A percentile compares a stretch with the other conserved stretches of the same genome.
These are phyloP conservation scores for Globisporangium solare DNA, from an alignment of 352 stramenopile genomes.

Conservation along the genomic window DNA sequence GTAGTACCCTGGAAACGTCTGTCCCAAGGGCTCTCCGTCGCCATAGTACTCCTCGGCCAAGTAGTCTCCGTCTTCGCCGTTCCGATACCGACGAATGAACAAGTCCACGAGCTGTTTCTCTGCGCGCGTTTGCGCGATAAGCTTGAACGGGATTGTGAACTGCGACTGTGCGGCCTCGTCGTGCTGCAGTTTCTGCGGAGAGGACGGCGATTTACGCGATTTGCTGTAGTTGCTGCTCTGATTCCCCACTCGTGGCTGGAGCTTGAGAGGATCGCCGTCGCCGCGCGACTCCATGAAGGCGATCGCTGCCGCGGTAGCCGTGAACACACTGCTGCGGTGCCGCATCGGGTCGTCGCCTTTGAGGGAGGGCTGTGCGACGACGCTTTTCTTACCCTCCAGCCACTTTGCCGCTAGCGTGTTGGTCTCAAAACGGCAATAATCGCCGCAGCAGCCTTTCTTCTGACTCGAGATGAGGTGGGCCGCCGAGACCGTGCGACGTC, in stretches of 20 bases:
- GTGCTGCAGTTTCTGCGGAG: slow-evolving; percentile 14
- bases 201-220: neutral
- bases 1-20: slow-evolving; percentile 79
- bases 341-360: slow-evolving; percentile 18
- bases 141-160: slow-evolving; percentile 75
- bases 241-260: slow-evolving; percentile 12
- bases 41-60: slow-evolving; percentile 71
- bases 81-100: slow-evolving; percentile 73
- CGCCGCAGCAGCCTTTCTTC: slow-evolving; percentile 62
- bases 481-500: slow-evolving; percentile 48
- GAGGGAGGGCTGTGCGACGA: slow-evolving; percentile 4
- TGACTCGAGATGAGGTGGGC: slow-evolving; percentile 71
- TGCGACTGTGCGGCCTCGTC: slow-evolving; percentile 11
- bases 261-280: slow-evolving; percentile 14
- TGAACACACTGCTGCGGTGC: slow-evolving; percentile 42
- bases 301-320: slow-evolving; percentile 43
- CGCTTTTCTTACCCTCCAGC: slow-evolving; percentile 30
- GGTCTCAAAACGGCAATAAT: slow-evolving; percentile 59
- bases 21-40: slow-evolving; percentile 64
- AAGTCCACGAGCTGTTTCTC: slow-evolving; percentile 79
- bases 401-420: slow-evolving; percentile 31
- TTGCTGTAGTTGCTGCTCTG: slow-evolving; percentile 33
- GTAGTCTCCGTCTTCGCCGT: slow-evolving; percentile 72
- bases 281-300: slow-evolving; percentile 47
- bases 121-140: slow-evolving; percentile 69